phyloP scores from a whole-genome alignment of 2,329 filamentous ascomycete species.

The Laburnicola sp. region DNA sequence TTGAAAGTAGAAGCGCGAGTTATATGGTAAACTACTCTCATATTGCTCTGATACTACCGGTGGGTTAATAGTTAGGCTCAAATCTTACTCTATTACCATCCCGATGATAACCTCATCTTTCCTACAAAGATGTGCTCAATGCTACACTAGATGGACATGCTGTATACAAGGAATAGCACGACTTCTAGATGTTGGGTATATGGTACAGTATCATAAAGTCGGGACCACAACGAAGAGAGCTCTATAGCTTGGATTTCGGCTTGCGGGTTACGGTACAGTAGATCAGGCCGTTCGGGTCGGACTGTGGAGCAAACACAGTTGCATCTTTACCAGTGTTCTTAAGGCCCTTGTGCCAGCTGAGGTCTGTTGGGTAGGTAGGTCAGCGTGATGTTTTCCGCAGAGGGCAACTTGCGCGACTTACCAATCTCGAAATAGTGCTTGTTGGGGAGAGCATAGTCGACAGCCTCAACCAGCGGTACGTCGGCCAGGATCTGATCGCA shows the following conservation, averaged over 20 bases:
- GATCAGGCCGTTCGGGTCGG: slow-evolving; percentile 91
- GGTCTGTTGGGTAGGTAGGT: slow-evolving; percentile 58
- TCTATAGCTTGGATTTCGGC: slow-evolving; percentile 50
- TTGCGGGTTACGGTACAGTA: slow-evolving; percentile 81
- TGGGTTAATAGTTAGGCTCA: slow-evolving; percentile 6
- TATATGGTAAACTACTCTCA: slow-evolving; percentile 8
- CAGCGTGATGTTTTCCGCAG: background rate
- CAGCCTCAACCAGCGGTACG: slow-evolving; percentile 70
- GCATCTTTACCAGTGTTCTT: slow-evolving; percentile 96
- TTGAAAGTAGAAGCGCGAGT: too few relatives aligned
- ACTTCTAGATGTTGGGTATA: slow-evolving; percentile 8
- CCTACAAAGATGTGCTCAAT: background rate
- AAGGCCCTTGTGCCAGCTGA: slow-evolving; percentile 93
- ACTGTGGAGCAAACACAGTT: slow-evolving; percentile 92
- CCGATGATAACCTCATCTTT: background rate
- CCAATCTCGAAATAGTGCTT: slow-evolving; percentile 98
- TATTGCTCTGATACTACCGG: slow-evolving; percentile 1
- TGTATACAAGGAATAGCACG: slow-evolving; percentile 10
- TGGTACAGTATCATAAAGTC: slow-evolving; percentile 20
- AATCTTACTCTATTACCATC: slow-evolving; percentile 8
- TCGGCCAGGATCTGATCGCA: slow-evolving; percentile 78
- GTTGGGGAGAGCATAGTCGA: slow-evolving; percentile 87
- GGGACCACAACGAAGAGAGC: background rate
- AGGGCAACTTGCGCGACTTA: slow-evolving; percentile 50
- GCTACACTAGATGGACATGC: slow-evolving; percentile 3